These are phyloP conservation scores for Pyrenophora seminiperda DNA, from an alignment of 2,329 filamentous ascomycete species.

Conservation along the genomic window DNA sequence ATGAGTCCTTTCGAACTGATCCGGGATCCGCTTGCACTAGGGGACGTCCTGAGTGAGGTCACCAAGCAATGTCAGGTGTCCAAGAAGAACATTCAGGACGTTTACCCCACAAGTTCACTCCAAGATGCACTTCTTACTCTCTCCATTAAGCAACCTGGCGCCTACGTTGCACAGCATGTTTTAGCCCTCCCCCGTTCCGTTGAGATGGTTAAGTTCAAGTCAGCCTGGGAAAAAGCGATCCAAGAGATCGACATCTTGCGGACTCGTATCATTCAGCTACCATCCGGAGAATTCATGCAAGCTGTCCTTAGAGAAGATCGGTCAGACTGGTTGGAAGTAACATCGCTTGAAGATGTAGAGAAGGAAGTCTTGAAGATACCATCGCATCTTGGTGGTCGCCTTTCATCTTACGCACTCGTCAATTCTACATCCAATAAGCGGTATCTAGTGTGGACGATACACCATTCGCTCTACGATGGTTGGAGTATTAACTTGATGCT, in stretches of 20 bases:
- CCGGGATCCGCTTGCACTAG: constrained; percentile 4
- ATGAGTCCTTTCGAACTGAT: constrained; percentile 35
- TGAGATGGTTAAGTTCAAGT: constrained; percentile 52
- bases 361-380: constrained; percentile 24
- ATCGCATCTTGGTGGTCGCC: constrained; percentile 27
- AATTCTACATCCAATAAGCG: constrained; percentile 14
- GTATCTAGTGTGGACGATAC: constrained; percentile 48
- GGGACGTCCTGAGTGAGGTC: constrained; percentile 28
- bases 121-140: constrained; percentile 55
- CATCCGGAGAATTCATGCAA: constrained; percentile 37
- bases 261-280: constrained; percentile 48
- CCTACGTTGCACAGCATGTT: constrained; percentile 56
- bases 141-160: constrained; percentile 54
- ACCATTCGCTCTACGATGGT: constrained; percentile 52
- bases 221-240: constrained; percentile 54
- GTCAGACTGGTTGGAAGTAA: constrained; percentile 31
- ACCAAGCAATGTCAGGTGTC: constrained; percentile 29
- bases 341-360: constrained; percentile 27
- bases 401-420: constrained; percentile 38
- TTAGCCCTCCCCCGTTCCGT: constrained; percentile 48
- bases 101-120: constrained; percentile 50
- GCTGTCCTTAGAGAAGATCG: constrained; percentile 35
- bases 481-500: constrained; percentile 42
- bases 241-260: constrained; percentile 55
- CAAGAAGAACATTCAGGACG: constrained; percentile 43